Evolutionary conservation across 768 basidiomycete species (phyloP), one percentile per base, ranked within the genome.

Genomic region (Paxillus involutus): DNA sequence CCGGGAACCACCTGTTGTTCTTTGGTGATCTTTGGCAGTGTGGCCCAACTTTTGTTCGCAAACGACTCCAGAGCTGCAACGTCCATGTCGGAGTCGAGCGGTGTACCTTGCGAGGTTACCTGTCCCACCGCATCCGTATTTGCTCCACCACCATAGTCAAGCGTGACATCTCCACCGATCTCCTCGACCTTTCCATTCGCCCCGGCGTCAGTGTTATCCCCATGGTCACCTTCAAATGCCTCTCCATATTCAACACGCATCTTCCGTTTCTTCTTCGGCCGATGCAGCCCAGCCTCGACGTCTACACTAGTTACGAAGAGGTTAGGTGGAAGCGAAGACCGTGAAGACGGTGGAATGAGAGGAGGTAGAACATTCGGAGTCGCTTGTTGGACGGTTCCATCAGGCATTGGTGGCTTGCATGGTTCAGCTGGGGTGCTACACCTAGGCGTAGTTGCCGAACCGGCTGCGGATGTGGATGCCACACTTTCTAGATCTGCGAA

Each of bases 241-340:
- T 64, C 57, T 9, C 62, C 67, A 39, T 73, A 81, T 55, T 82
- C 75, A 46, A 52, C 30, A 12, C 55, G 59, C 33, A 63, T 68
- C 52, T 68, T 64, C 45, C 65, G 66, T 55, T 71, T 76, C 58
- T 73, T 77, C 52, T 70, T 69, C 53, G 71, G 73, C 36, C 61
- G 57, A 17, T 55, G 49, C 51, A 54, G 10, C 1, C 74, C 78
- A 24, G 74, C 78, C 60, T 88, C 86, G 24, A 89, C 85, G 56
- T 90, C 85, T 2, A 89, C 75, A 58, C 82, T 84, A 3, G 88
- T 89, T 33, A 90, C 85, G 56, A 90, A 82, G 61, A 90, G 64
- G 48, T 86, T 83, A 4, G 73, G 61, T 0, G 88, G 88, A 8
- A 90, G 60, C 44, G 71, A 61, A 47, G 80, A 69, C 43, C 81